Evolutionary conservation across 2,329 filamentous ascomycete genomes (phyloP), one percentile per base, ranked within the genome.

Genomic region (Calonectria leucothoes): DNA sequence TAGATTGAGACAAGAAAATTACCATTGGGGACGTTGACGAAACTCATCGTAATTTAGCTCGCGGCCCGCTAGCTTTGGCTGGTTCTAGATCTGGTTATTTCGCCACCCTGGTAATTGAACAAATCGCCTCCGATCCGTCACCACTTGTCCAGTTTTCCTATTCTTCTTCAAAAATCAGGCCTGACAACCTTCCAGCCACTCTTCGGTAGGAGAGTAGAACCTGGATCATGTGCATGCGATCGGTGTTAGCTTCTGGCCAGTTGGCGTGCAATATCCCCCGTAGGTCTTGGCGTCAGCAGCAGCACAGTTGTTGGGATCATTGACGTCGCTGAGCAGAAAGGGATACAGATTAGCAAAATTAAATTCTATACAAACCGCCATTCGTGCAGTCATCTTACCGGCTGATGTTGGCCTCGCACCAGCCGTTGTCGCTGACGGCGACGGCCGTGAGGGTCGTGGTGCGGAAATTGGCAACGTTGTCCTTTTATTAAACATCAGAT

Each of bases 331-430:
- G 12, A n/a, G 14, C 42, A 10, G 20, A 55, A 31, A 11, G n/a
- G 4, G 49, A 29, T 29, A 10, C 1, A 8, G 17, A 12, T 55
- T 31, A 55, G 27, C 42, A 23, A 27, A n/a, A 15, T 55, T 31
- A 6, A 0, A 23, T 17, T 55, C 4, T 14, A 2, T 0, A n/a
- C n/a, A 2, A 29, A 20, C 6, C 11, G 0, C 6, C 10, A 4
- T 12, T 55, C 11, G 6, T 31, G 7, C 0, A n/a, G 23, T 55
- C 4, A 33, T 20, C 49, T 55, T 15, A 55, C 49, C 49, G 49
- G 25, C 49, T 31, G 17, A 55, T 55, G 27, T 55, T 55, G 17
- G 27, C 49, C 27, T 55, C 25, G 17, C 49, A 55, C 25, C 25
- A 55, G 49, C 49, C 49, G 12, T 55, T 33, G 17, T 55, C 49